A percentile compares a stretch with the other conserved stretches of the same genome.
phyloP scores from a whole-genome alignment of 352 stramenopile species.

The Pythium rhizo-oryzae region DNA sequence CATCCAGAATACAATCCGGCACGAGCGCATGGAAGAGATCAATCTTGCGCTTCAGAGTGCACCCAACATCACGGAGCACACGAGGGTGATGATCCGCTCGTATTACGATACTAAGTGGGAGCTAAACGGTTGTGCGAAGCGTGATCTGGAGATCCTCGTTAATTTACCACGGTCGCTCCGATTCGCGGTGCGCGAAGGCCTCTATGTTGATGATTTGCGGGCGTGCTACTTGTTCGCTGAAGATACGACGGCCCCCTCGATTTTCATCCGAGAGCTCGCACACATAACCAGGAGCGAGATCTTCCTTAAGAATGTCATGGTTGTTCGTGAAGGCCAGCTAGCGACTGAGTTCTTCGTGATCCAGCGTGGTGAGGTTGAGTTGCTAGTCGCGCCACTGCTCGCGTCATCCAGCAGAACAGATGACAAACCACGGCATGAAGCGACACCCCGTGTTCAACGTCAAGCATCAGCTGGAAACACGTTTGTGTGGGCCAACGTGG shows the following conservation, averaged over 20 bases:
- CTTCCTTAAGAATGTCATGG: constrained; percentile 57
- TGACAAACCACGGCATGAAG: neutral
- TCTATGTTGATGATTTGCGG: constrained; percentile 44
- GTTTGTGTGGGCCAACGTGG: neutral
- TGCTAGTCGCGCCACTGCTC: constrained; percentile 55
- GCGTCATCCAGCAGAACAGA: too few relatives aligned
- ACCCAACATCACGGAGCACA: constrained; percentile 42
- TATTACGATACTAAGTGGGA: constrained; percentile 82
- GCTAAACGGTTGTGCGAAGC: constrained; percentile 59
- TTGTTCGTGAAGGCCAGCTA: constrained; percentile 56
- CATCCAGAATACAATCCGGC: constrained; percentile 45
- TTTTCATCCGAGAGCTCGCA: constrained; percentile 27
- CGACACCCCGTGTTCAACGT: neutral
- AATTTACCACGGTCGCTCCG: constrained; percentile 57
- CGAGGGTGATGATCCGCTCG: constrained; percentile 53
- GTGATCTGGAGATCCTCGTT: constrained; percentile 48
- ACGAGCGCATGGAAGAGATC: constrained; percentile 61
- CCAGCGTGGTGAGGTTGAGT: constrained; percentile 59
- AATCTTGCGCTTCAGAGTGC: constrained; percentile 60
- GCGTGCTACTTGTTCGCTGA: constrained; percentile 24
- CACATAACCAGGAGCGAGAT: constrained; percentile 51
- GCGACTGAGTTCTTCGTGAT: constrained; percentile 64
- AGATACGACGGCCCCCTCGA: constrained; percentile 18
- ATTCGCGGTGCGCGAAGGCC: constrained; percentile 30
- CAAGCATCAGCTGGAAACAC: neutral